Evolutionary conservation across 805 yeast species (phyloP), one percentile per base, ranked within the genome.

Genomic region (Hanseniaspora thailandica): DNA sequence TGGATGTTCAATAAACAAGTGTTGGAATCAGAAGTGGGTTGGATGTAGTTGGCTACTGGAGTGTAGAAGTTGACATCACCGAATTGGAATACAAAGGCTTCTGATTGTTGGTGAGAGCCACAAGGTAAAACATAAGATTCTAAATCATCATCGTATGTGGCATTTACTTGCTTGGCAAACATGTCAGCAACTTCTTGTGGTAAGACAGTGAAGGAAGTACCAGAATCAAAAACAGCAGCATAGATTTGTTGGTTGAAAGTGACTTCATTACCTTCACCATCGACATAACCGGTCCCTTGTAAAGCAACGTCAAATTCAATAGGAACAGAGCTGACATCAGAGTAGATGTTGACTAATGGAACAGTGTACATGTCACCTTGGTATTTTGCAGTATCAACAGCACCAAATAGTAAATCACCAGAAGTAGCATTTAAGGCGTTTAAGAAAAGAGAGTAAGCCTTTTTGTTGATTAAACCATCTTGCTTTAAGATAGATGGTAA

Each of bases 391-490:
- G 74, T 76, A 61, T 84, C 89, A 25, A 80, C 73, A 28, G 82
- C 93, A 46, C 93, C 90, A 69, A 84, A 84, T 47, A 84, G 63
- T 19, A 84, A 69, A 19, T 72, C 65, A 5, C 87, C 89, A 1
- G 68, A 56, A 5, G 60, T 44, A 0, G 76, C 67, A 34, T 65
- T 65, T 10, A 62, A 59, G 3, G 67, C 65, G 59, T 80, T 75
- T 64, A 85, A 70, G 60, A 70, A 83, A 53, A 85, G 68, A 0
- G 90, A 82, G 63, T 82, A 85, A 1, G 76, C 76, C 35, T 71
- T 71, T 47, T 74, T 72, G 41, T 72, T 60, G 56, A 80, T 83
- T 40, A 76, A 61, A 0, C 88, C 89, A 51, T 76, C 75, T 31
- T 69, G 62, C 48, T 73, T 79, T 70, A 86, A 66, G 55, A 75